Conservation (phyloP, 1,139 yeast genomes). For the Debaryomyces subglobosus region DNA sequence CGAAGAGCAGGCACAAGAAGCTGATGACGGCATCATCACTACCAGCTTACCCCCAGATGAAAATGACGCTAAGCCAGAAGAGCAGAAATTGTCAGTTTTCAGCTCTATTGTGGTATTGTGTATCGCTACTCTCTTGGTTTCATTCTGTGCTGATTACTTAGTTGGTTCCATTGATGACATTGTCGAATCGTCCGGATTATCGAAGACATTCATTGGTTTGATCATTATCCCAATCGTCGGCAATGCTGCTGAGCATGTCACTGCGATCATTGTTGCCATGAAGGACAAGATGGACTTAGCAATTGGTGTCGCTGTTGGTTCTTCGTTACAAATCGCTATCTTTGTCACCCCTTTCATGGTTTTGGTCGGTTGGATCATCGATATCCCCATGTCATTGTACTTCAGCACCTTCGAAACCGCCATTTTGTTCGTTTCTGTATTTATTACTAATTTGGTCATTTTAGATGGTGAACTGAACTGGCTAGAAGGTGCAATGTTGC, state of each 20-base stretch:
- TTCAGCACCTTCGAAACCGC: constrained; percentile 95
- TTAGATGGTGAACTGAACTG: constrained; percentile 95
- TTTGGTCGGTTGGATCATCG: constrained; percentile 85
- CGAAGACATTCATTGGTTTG: constrained; percentile 93
- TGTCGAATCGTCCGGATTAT: constrained; percentile 80
- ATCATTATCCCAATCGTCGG: constrained; percentile 96
- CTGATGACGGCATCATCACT: constrained; percentile 41
- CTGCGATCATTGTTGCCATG: constrained; percentile 92
- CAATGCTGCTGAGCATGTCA: constrained; percentile 97
- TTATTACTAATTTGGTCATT: constrained; percentile 83
- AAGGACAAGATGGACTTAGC: constrained; percentile 98
- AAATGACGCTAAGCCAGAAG: constrained; percentile 30
- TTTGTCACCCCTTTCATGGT: constrained; percentile 96
- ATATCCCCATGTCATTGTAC: constrained; percentile 89
- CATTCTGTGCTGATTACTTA: constrained; percentile 89
- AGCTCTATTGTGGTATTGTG: constrained; percentile 55
- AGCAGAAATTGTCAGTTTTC: constrained; percentile 39
- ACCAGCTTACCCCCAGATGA: constrained; percentile 34
- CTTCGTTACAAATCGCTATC: constrained; percentile 90
- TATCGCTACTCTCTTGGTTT: constrained; percentile 75
- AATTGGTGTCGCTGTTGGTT: constrained; percentile 96
- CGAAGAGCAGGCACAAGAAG: constrained; percentile 44
- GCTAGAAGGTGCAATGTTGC: constrained; percentile 93
- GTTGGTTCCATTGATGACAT: constrained; percentile 92
- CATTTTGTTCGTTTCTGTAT: constrained; percentile 82